phyloP scores from a whole-genome alignment of 139 green algal genomes.

The Bryopsis sp. region DNA sequence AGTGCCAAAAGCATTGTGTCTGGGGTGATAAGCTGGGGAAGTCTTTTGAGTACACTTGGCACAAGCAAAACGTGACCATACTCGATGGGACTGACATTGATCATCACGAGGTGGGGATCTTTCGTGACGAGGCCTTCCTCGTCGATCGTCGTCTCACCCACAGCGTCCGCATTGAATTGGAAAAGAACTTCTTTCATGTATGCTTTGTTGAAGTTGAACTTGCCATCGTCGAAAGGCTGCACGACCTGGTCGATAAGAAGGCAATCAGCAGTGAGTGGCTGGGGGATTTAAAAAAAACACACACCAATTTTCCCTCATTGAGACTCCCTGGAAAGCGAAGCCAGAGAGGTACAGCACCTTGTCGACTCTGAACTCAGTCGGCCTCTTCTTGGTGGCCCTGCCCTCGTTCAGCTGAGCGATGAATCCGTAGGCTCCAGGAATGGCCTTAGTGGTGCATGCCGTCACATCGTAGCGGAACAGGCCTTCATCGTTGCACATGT shows the following conservation, averaged over 20 bases:
- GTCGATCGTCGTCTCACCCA: slow-evolving; percentile 4
- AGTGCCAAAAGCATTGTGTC: slow-evolving; percentile 70
- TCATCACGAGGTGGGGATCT: slow-evolving; percentile 81
- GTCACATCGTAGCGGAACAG: slow-evolving; percentile 94
- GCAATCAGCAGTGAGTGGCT: not conserved
- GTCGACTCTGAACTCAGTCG: slow-evolving; percentile 94
- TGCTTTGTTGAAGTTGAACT: slow-evolving; percentile 99
- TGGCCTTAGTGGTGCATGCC: slow-evolving; percentile 70
- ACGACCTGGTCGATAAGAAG: slow-evolving; percentile 30
- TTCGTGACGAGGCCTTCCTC: slow-evolving; percentile 4
- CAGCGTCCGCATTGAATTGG: slow-evolving; percentile 55
- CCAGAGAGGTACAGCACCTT: slow-evolving; percentile 37
- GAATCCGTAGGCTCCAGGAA: slow-evolving; percentile 75
- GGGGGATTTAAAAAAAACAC: not conserved
- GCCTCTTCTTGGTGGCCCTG: slow-evolving; percentile 86
- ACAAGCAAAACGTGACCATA: slow-evolving; percentile 97
- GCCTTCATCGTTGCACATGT: slow-evolving; percentile 46
- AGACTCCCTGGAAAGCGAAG: not conserved
- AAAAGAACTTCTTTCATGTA: slow-evolving; percentile 86
- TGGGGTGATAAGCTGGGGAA: slow-evolving; percentile 61
- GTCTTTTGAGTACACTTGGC: slow-evolving; percentile 62
- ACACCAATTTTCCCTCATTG: too few species aligned
- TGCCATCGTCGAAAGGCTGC: slow-evolving; percentile 83
- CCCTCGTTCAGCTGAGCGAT: slow-evolving; percentile 93
- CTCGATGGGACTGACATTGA: slow-evolving; percentile 98